phyloP scores from a whole-genome alignment of 192 early-diverging fungal genomes.

The Helicostylum pulchrum region DNA sequence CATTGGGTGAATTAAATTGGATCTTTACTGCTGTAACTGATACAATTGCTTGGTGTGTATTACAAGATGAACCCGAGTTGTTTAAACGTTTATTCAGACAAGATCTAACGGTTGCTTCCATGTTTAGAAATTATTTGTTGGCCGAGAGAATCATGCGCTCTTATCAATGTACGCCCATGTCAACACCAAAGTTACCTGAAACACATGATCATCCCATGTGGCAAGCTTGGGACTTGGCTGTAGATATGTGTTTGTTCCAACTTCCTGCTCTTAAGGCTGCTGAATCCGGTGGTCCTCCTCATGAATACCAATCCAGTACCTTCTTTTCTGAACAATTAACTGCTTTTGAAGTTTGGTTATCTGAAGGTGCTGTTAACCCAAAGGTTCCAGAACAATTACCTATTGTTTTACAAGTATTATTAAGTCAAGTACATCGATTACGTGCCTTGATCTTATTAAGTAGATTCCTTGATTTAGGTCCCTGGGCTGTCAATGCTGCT shows the following conservation, averaged over 20 bases:
- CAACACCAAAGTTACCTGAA: constrained; percentile 76
- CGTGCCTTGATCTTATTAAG: constrained; percentile 90
- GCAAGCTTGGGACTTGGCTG: constrained; percentile 92
- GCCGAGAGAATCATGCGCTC: constrained; percentile 95
- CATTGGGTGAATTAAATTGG: constrained; percentile 98
- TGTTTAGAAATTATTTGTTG: constrained; percentile 95
- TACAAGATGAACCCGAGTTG: constrained; percentile 70
- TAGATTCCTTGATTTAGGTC: constrained; percentile 87
- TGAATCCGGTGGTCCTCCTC: constrained; percentile 36
- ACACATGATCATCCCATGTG: constrained; percentile 97
- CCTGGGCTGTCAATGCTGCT: constrained; percentile 92
- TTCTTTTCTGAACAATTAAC: constrained; percentile 97
- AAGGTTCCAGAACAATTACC: constrained; percentile 90
- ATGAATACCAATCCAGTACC: constrained; percentile 74
- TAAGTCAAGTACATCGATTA: constrained; percentile 91
- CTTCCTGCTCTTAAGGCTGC: constrained; percentile 70
- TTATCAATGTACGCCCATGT: constrained; percentile 90
- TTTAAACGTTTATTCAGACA: constrained; percentile 92
- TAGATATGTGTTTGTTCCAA: constrained; percentile 91
- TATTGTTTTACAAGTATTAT: constrained; percentile 92
- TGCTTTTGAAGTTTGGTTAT: constrained; percentile 96
- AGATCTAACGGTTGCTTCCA: constrained; percentile 89
- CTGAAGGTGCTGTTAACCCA: constrained; percentile 73
- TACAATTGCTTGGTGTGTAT: constrained; percentile 95
- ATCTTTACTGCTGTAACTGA: constrained; percentile 98